These are phyloP conservation scores for Sphaerostilbella broomeana DNA, from an alignment of 2,329 filamentous ascomycete species.

Conservation along the genomic window DNA sequence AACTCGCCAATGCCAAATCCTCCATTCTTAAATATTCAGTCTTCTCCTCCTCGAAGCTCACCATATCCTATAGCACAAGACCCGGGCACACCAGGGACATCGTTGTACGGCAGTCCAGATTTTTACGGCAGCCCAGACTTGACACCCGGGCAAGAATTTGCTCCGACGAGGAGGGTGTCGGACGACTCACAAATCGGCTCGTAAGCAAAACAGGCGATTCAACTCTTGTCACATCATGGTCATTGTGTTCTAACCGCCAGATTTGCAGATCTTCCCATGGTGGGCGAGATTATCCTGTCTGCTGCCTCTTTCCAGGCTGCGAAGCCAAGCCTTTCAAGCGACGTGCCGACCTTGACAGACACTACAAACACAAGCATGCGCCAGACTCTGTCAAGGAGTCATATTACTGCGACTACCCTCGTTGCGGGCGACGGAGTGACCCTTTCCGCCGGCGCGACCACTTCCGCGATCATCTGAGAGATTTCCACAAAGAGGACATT, in stretches of 20 bases:
- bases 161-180: constrained; percentile 13
- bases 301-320: constrained; percentile 37
- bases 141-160: constrained; percentile 14
- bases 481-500: constrained; percentile 50
- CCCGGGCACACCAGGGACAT: constrained; percentile 7
- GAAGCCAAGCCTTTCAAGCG: constrained; percentile 41
- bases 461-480: constrained; percentile 50
- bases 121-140: constrained; percentile 17
- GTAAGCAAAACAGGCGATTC: no score
- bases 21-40: constrained; percentile 16
- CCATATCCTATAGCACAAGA: constrained; percentile 7
- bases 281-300: constrained; percentile 29
- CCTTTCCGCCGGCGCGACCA: constrained; percentile 51
- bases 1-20: constrained; percentile 21
- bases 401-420: constrained; percentile 46
- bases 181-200: constrained; percentile 12
- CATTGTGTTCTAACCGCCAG: constrained; percentile 12
- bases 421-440: constrained; percentile 37
- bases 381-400: constrained; percentile 34
- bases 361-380: constrained; percentile 44
- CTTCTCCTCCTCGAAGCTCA: constrained; percentile 10
- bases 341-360: constrained; percentile 48
- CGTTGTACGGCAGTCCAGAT: constrained; percentile 16
- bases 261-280: constrained; percentile 11
- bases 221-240: no score